phyloP scores from a whole-genome alignment of 2,329 filamentous ascomycete species.

The Arthrobotrys megalospora region DNA sequence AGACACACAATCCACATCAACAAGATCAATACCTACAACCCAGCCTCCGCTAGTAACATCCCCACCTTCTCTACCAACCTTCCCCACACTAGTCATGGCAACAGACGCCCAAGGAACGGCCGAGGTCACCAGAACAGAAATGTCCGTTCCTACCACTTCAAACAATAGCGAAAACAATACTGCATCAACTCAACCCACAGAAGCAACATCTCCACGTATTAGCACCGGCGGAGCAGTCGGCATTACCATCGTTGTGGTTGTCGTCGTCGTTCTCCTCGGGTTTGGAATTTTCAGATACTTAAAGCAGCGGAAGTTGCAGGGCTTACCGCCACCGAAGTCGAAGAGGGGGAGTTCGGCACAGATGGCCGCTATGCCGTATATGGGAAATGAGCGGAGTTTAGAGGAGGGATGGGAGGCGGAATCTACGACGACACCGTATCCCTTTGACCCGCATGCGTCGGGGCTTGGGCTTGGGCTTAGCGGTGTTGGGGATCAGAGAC shows the following conservation, averaged over 20 bases:
- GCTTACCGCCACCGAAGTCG: background rate
- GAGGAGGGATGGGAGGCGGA: slow-evolving; percentile 20
- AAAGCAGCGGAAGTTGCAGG: slow-evolving; percentile 5
- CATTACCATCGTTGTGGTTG: slow-evolving; percentile 15
- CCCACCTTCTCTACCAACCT: background rate
- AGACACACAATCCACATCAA: slow-evolving; percentile 5
- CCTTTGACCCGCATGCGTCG: background rate
- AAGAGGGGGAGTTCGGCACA: background rate
- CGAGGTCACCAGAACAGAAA: background rate
- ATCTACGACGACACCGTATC: slow-evolving; percentile 7
- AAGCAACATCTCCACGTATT: background rate
- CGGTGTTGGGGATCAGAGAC: slow-evolving; percentile 3
- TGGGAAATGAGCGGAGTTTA: slow-evolving; percentile 5
- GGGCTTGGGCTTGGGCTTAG: slow-evolving; percentile 17
- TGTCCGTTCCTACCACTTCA: background rate
- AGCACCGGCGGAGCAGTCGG: slow-evolving; percentile 19
- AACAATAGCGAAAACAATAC: background rate
- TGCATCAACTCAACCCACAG: background rate
- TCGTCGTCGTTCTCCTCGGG: slow-evolving; percentile 14
- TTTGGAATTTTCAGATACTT: slow-evolving; percentile 28
- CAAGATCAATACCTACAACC: background rate
- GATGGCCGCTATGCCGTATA: slow-evolving; percentile 13
- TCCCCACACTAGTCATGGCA: slow-evolving; percentile 2
- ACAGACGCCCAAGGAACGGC: background rate
- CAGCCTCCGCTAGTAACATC: background rate